phyloP scores from a whole-genome alignment of 208 protist species.

The Lotmaria passim region DNA sequence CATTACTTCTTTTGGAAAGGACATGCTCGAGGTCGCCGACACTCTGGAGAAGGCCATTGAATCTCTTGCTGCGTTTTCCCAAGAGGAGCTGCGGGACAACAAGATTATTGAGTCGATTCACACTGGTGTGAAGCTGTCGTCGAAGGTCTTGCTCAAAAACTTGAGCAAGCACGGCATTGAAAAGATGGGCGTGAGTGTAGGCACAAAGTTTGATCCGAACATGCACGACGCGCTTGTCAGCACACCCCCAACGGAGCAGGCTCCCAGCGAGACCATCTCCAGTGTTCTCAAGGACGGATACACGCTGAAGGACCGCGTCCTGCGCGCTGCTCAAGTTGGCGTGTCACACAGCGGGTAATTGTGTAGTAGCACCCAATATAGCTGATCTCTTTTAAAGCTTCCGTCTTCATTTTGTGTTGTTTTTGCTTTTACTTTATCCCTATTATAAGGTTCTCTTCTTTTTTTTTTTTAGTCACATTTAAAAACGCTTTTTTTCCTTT shows the following conservation, averaged over 20 bases:
- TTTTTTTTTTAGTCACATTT: slow-evolving; percentile 17
- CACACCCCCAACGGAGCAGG: slow-evolving; percentile 56
- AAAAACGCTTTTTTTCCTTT: slow-evolving; percentile 32
- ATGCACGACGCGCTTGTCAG: slow-evolving; percentile 91
- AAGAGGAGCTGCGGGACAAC: slow-evolving; percentile 56
- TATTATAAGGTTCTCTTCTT: too few relatives aligned
- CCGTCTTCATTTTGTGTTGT: slow-evolving; percentile 7
- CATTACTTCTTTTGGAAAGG: slow-evolving; percentile 90
- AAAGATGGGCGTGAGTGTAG: slow-evolving; percentile 76
- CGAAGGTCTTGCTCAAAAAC: slow-evolving; percentile 86
- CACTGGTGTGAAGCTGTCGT: slow-evolving; percentile 88
- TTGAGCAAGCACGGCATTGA: slow-evolving; percentile 88
- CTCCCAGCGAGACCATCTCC: slow-evolving; percentile 64
- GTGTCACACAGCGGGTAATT: slow-evolving; percentile 49
- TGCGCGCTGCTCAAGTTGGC: slow-evolving; percentile 91
- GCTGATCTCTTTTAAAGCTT: background rate
- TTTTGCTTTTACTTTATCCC: too few relatives aligned
- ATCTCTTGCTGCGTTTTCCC: slow-evolving; percentile 54
- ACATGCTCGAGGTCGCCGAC: slow-evolving; percentile 93
- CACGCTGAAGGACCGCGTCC: slow-evolving; percentile 81
- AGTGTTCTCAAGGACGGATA: slow-evolving; percentile 92
- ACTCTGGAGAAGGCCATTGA: slow-evolving; percentile 91
- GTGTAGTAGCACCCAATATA: background rate
- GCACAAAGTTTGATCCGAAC: slow-evolving; percentile 88
- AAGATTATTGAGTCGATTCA: slow-evolving; percentile 70